Base-by-base conservation (phyloP, 805 yeast genomes). In the Torulaspora maleeae region DNA sequence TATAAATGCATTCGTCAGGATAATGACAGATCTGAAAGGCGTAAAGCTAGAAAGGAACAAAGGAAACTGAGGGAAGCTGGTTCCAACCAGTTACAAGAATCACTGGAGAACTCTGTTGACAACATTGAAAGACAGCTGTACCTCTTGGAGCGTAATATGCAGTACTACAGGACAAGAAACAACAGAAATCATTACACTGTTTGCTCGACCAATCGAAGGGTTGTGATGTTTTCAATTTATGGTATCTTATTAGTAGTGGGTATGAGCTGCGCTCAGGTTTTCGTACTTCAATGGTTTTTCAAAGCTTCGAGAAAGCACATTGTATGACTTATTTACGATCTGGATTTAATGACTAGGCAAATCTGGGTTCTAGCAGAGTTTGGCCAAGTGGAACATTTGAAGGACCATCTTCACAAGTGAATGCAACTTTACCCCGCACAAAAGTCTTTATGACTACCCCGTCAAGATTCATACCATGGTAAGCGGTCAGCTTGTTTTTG, bases 401-500 rank as follows among this genome's bases (percentile, higher is more conserved):
- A 46, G 75, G 79, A 3, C 90, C 90, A 34, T 56, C 56, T 22
- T 56, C 55, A 4, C 73, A 73, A 4, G 77, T 77, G 64, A 76
- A 91, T 12, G 86, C 83, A 0, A 80, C 70, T 34, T 74, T 69
- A 3, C 97, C 97, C 53, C 96, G 74, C 12, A 91, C 73, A 38
- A 86, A 70, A 0, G 97, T 88, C 64, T 84, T 90, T 40, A 81
- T 69, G 6, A 90, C 95, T 48, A 80, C 73, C 19, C 98, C 97
- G 33, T 64, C 68, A 49, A 88, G 70, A 41, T 71, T 64, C 68
- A 71, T 71, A 4, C 95, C 95, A 57, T 86, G 74, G 61, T 87
- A 91, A 0, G 96, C 95, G 1, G 96, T 86, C 44, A 91, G 67
- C 64, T 89, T 90, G 71, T 90, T 91, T 55, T 87, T 89, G 72